A percentile compares a stretch with the other conserved stretches of the same genome.
Evolutionary conservation across 2,329 filamentous ascomycete genomes (phyloP).

Genomic region (Xylaria sp.): DNA sequence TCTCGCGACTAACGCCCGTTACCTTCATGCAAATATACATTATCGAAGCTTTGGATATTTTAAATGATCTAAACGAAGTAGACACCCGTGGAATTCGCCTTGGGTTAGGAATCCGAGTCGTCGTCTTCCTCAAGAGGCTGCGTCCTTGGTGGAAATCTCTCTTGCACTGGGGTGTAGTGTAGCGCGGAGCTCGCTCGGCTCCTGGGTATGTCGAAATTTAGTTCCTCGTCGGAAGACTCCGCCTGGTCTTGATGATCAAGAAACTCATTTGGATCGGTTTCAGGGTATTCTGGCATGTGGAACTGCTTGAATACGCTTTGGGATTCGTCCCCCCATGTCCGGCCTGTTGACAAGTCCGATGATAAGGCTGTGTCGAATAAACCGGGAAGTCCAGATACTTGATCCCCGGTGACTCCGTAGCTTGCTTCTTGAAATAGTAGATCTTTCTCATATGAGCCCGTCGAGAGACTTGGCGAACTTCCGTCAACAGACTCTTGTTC

Average conservation of each 20-base stretch:
- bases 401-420: slow-evolving; percentile 41
- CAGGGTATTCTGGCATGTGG: slow-evolving; percentile 37
- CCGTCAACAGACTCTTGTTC: slow-evolving; percentile 42
- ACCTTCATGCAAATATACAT: slow-evolving; percentile 6
- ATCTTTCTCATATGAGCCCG: slow-evolving; percentile 45
- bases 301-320: slow-evolving; percentile 28
- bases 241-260: slow-evolving; percentile 22
- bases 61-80: neutral
- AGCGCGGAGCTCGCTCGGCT: slow-evolving; percentile 33
- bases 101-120: slow-evolving; percentile 15
- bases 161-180: slow-evolving; percentile 18
- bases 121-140: slow-evolving; percentile 21
- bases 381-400: slow-evolving; percentile 44
- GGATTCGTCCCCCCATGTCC: slow-evolving; percentile 8
- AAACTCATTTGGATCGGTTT: slow-evolving; percentile 39
- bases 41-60: neutral
- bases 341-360: neutral
- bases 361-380: slow-evolving; percentile 37
- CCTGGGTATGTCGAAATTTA: slow-evolving; percentile 45
- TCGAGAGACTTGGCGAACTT: slow-evolving; percentile 35
- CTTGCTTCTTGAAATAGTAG: slow-evolving; percentile 44
- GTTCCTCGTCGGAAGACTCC: slow-evolving; percentile 43
- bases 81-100: neutral
- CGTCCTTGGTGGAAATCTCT: slow-evolving; percentile 18
- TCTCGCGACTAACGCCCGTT: slow-evolving; percentile 27